Conservation (phyloP, 169 alveolate genomes). For the Eimeria necatrix region DNA sequence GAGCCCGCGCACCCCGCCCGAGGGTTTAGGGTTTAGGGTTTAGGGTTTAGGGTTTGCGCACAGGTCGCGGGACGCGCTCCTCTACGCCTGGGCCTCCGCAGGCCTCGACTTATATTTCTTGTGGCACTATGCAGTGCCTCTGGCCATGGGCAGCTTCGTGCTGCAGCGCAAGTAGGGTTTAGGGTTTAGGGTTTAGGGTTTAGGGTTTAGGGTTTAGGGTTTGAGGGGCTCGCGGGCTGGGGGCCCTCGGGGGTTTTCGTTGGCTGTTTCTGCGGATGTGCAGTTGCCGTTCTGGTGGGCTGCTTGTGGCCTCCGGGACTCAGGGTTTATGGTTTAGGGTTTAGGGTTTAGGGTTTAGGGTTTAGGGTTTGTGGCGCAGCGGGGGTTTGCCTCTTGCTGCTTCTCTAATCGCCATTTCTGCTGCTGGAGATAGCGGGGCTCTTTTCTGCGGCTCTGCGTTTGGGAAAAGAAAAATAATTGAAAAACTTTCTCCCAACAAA, state of each 20-base stretch:
- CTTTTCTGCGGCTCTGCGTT: slow-evolving; percentile 20
- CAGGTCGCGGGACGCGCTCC: not conserved
- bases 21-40: too few relatives aligned
- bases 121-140: slow-evolving; percentile 35
- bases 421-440: slow-evolving; percentile 44
- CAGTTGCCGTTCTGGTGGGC: too few relatives aligned
- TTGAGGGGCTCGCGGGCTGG: not conserved
- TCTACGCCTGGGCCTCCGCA: slow-evolving; percentile 31
- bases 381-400: slow-evolving; percentile 22
- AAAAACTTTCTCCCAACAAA: not conserved
- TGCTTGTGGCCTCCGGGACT: not conserved
- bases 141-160: slow-evolving; percentile 22
- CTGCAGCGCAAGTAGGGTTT: slow-evolving; percentile 27
- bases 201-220: not conserved
- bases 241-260: not conserved
- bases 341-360: slow-evolving; percentile 1
- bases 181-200: not conserved
- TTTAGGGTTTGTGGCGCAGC: not conserved
- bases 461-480: not conserved
- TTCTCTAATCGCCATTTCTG: slow-evolving; percentile 26
- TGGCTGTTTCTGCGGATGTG: not conserved
- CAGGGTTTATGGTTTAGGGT: not conserved
- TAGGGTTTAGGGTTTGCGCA: not conserved
- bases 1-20: too few relatives aligned
- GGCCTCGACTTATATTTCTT: slow-evolving; percentile 4